Conservation (phyloP, 306 rosid genomes). For the Alnus rubra region DNA sequence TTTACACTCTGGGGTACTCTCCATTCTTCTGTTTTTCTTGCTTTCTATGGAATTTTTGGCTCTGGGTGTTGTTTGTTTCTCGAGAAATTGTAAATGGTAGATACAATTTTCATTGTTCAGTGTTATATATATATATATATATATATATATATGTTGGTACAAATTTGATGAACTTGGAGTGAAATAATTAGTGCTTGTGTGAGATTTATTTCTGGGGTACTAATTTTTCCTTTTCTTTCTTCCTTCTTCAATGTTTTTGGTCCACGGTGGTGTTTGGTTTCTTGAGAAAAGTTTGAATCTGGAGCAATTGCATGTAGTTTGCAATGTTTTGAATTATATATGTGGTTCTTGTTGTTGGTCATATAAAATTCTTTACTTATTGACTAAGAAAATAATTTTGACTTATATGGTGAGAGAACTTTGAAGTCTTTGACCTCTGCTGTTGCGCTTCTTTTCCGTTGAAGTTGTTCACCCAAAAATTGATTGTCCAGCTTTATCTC, state of each 20-base stretch:
- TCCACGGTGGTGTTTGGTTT: background rate
- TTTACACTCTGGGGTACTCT: constrained; percentile 80
- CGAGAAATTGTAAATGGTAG: background rate
- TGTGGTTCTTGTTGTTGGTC: background rate
- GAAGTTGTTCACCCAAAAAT: background rate
- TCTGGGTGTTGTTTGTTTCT: constrained; percentile 8
- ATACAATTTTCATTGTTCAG: background rate
- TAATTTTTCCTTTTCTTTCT: background rate
- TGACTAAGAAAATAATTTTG: background rate
- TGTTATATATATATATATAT: background rate
- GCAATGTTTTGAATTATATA: background rate
- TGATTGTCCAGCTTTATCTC: background rate
- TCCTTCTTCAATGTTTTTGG: background rate
- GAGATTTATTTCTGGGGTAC: background rate
- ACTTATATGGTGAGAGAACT: background rate
- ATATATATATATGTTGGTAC: background rate
- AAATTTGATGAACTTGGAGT: background rate
- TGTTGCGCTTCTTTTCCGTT: background rate
- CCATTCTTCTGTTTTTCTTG: background rate
- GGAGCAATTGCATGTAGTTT: background rate
- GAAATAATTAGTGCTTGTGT: background rate
- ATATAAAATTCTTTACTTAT: background rate
- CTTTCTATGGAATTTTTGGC: background rate
- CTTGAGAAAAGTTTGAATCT: background rate
- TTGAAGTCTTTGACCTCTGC: background rate